A percentile compares a stretch with the other conserved stretches of the same genome.
phyloP scores from a whole-genome alignment of 495 filamentous ascomycete species.

The Acidomyces sp. region DNA sequence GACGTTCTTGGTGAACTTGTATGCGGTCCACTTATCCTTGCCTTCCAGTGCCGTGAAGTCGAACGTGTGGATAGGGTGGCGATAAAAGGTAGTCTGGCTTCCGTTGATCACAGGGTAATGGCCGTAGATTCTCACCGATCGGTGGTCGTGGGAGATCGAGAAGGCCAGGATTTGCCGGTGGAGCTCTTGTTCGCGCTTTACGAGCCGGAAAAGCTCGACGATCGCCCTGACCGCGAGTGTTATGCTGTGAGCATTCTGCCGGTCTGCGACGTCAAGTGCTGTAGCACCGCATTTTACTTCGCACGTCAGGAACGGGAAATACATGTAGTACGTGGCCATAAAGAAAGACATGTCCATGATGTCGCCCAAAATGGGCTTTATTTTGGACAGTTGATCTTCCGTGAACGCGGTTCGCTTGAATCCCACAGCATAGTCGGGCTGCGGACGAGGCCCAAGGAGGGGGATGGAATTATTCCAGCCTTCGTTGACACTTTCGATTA shows the following conservation, averaged over 20 bases:
- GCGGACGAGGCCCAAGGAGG: conserved; percentile 18
- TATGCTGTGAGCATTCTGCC: conserved; percentile 32
- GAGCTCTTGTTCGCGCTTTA: no score
- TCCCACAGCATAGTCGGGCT: conserved; percentile 23
- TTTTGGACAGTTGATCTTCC: conserved; percentile 30
- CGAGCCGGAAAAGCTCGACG: conserved; percentile 13
- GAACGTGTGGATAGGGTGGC: no score
- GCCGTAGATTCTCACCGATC: conserved; percentile 29
- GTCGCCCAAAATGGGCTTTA: conserved; percentile 30
- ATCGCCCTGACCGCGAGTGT: conserved; percentile 27
- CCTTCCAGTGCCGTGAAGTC: no score
- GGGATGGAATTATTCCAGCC: conserved; percentile 20
- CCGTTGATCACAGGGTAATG: conserved; percentile 22
- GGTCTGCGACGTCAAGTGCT: conserved; percentile 29
- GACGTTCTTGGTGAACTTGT: no score
- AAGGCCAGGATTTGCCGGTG: no score
- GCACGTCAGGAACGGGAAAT: conserved; percentile 33
- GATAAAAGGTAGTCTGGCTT: no score
- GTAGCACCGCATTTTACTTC: conserved; percentile 29
- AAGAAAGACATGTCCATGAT: no score
- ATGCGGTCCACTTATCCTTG: no score
- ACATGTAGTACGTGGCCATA: no score
- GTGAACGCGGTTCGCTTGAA: conserved; percentile 33
- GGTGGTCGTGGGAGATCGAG: no score
- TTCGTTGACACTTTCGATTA: conserved; percentile 17